Percentiles rank a stretch among this genome's conserved stretches.
These are phyloP conservation scores for Paraurostyla sp. DNA, from an alignment of 73 alveolate species.

Conservation along the genomic window DNA sequence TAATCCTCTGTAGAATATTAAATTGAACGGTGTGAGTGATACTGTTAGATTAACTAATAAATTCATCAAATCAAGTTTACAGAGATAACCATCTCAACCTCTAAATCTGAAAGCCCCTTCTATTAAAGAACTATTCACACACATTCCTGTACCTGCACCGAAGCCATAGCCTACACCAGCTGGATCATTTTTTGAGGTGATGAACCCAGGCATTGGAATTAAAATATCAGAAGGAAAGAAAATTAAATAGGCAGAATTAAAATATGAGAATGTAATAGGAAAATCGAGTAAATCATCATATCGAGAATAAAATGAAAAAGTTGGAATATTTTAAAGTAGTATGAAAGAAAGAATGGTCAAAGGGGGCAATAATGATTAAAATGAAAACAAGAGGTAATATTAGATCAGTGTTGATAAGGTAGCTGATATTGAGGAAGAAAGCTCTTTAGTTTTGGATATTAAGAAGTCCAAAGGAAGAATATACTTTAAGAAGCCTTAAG, in stretches of 20 bases:
- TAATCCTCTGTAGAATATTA: neutral
- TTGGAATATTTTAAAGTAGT: slow-evolving; percentile 1
- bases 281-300: neutral
- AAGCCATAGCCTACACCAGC: slow-evolving; percentile 3
- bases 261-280: neutral
- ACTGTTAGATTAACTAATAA: neutral
- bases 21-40: neutral
- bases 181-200: slow-evolving; percentile 27
- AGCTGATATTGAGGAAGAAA: neutral
- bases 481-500: slow-evolving; percentile 33
- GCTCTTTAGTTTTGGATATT: slow-evolving; percentile 5
- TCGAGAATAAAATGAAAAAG: slow-evolving; percentile 11
- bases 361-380: neutral
- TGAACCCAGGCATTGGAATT: neutral
- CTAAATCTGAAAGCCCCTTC: neutral
- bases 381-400: neutral
- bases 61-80: neutral
- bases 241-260: neutral
- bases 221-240: slow-evolving; percentile 18
- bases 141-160: neutral
- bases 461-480: slow-evolving; percentile 26
- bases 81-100: neutral
- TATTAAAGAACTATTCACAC: neutral
- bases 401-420: neutral
- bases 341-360: neutral